Evolutionary conservation across 2,329 filamentous ascomycete species (phyloP).

Genomic region (Aureobasidium sp.): DNA sequence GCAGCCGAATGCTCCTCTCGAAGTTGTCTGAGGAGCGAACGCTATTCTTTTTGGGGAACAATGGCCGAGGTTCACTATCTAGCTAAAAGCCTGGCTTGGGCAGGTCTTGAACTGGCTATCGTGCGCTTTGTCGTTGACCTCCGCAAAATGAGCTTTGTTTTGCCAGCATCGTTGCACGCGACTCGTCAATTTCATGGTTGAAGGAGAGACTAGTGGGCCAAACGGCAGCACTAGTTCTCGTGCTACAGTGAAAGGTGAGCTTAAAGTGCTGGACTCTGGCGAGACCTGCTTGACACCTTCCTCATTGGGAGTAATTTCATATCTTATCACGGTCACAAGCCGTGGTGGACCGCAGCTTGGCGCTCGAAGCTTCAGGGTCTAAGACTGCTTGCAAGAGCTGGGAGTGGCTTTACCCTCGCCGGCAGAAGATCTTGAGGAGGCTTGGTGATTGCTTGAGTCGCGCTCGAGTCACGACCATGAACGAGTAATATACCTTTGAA

Average conservation of each 20-base stretch:
- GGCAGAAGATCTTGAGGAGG: not conserved
- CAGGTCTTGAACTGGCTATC: not conserved
- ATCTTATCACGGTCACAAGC: slow-evolving; percentile 8
- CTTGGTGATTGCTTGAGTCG: not conserved
- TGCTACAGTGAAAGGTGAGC: not conserved
- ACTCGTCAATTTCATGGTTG: not conserved
- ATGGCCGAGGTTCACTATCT: not conserved
- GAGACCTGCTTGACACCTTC: slow-evolving; percentile 2
- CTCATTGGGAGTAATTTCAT: not conserved
- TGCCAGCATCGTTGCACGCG: not conserved
- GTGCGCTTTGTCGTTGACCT: not conserved
- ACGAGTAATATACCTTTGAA: not conserved
- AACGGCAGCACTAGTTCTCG: not conserved
- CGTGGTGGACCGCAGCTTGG: not conserved
- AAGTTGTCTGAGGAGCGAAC: not conserved
- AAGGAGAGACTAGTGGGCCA: not conserved
- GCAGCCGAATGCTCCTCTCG: not conserved
- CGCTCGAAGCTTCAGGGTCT: not conserved
- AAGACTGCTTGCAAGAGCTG: not conserved
- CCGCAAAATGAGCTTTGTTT: not conserved
- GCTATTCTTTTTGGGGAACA: not conserved
- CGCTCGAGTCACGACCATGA: not conserved
- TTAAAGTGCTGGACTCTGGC: not conserved
- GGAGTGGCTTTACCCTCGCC: not conserved
- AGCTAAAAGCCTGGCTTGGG: not conserved